Conservation (phyloP, 176 grass and related monocot genomes). For the Carex parvula region DNA sequence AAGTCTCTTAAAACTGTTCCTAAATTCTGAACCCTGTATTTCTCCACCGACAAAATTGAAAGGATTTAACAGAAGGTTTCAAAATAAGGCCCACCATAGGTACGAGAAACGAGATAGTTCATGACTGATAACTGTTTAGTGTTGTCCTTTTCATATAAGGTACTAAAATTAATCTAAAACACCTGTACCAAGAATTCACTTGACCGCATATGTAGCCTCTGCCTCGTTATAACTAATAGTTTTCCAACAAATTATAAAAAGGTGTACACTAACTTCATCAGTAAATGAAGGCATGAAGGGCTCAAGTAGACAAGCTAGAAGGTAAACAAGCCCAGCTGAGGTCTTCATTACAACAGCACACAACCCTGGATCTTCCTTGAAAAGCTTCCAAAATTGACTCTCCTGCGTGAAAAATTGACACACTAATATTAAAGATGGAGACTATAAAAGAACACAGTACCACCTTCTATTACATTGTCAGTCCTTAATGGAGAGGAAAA, state of each 20-base stretch:
- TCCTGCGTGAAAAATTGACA: slow-evolving; percentile 38
- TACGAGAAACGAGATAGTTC: not conserved
- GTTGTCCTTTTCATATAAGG: not conserved
- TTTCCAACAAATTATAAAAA: not conserved
- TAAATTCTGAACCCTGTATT: not conserved
- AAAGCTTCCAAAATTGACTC: slow-evolving; percentile 77
- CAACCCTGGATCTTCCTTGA: slow-evolving; percentile 52
- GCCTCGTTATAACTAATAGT: too few species aligned
- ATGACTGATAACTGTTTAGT: not conserved
- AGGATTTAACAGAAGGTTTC: not conserved
- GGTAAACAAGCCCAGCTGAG: slow-evolving; percentile 83
- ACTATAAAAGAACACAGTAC: not conserved
- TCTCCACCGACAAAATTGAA: not conserved
- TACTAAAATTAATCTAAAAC: not conserved
- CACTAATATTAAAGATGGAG: not conserved
- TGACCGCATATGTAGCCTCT: not conserved
- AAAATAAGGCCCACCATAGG: not conserved
- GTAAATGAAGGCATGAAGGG: slow-evolving; percentile 83
- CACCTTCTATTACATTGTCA: not conserved
- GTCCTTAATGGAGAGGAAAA: not conserved
- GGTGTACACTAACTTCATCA: slow-evolving; percentile 38
- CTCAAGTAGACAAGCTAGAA: slow-evolving; percentile 78
- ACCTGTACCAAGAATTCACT: not conserved
- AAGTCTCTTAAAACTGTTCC: not conserved
- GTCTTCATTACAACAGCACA: slow-evolving; percentile 91